These are phyloP conservation scores for Juglanconis sp. DNA, from an alignment of 2,329 filamentous ascomycete species.

Conservation along the genomic window DNA sequence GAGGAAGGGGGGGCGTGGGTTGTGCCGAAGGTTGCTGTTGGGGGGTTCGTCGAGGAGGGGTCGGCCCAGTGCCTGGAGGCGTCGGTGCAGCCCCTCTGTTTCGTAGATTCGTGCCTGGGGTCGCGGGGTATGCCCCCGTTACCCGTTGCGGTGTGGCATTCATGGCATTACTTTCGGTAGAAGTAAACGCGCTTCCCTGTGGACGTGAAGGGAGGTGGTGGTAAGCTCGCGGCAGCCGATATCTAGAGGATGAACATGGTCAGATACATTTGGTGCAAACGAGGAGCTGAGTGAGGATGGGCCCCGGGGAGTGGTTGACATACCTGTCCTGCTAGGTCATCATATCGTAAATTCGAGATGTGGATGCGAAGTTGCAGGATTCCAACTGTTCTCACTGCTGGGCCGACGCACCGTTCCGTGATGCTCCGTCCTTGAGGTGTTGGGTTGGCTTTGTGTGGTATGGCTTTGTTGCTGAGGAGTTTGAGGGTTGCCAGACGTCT, in stretches of 20 bases:
- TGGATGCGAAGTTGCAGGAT: not conserved
- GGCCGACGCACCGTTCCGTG: not conserved
- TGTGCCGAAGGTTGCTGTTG: not conserved
- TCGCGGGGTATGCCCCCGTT: slow-evolving; percentile 17
- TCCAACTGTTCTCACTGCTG: not conserved
- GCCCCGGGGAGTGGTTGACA: not conserved
- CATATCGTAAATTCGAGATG: slow-evolving; percentile 11
- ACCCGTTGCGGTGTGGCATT: slow-evolving; percentile 18
- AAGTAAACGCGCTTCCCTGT: not conserved
- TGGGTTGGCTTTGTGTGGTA: not conserved
- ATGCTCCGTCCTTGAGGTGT: not conserved
- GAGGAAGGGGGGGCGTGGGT: slow-evolving; percentile 5
- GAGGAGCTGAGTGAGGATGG: not conserved
- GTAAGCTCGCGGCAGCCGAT: slow-evolving; percentile 19
- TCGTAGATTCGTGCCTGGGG: slow-evolving; percentile 19
- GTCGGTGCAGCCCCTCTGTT: slow-evolving; percentile 11
- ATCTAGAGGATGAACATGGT: slow-evolving; percentile 3
- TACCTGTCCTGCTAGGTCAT: slow-evolving; percentile 19
- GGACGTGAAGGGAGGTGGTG: not conserved
- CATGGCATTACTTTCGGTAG: slow-evolving; percentile 18
- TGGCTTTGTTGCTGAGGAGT: not conserved
- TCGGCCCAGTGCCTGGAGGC: slow-evolving; percentile 9
- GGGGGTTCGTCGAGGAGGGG: not conserved
- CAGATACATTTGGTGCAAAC: not conserved
- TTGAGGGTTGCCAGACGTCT: slow-evolving; percentile 3